phyloP scores from a whole-genome alignment of 768 basidiomycete genomes.

The Naganishia randhawae region DNA sequence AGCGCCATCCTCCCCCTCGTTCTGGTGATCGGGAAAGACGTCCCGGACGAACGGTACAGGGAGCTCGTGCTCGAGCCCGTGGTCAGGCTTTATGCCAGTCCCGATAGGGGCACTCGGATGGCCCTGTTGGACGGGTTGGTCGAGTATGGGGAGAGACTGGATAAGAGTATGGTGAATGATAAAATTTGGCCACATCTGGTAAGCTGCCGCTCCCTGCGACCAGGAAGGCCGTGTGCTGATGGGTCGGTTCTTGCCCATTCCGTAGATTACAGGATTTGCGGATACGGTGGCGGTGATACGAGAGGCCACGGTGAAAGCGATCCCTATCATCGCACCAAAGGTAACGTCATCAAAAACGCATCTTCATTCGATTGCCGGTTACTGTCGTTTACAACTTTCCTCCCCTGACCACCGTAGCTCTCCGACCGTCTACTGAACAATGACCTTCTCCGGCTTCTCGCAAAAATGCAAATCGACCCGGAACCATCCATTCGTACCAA shows the following conservation, averaged over 20 bases:
- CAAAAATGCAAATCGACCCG: slow-evolving; percentile 84
- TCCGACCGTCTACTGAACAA: slow-evolving; percentile 91
- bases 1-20: slow-evolving; percentile 80
- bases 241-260: slow-evolving; percentile 44
- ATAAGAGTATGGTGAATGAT: slow-evolving; percentile 76
- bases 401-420: too few species aligned
- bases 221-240: slow-evolving; percentile 1
- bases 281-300: slow-evolving; percentile 92
- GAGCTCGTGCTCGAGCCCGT: slow-evolving; percentile 70
- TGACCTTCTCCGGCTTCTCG: slow-evolving; percentile 85
- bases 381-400: not conserved
- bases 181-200: slow-evolving; percentile 84
- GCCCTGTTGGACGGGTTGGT: slow-evolving; percentile 80
- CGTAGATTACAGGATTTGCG: slow-evolving; percentile 84
- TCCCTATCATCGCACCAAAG: slow-evolving; percentile 78
- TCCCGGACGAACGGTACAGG: slow-evolving; percentile 63
- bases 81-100: slow-evolving; percentile 76
- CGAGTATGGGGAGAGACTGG: slow-evolving; percentile 80
- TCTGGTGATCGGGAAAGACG: slow-evolving; percentile 69
- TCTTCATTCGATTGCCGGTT: not conserved
- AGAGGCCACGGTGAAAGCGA: slow-evolving; percentile 86
- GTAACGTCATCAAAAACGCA: too few species aligned
- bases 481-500: slow-evolving; percentile 96
- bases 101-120: slow-evolving; percentile 91
- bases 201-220: not conserved